These are phyloP conservation scores for Ascochyta lentis DNA, from an alignment of 2,329 filamentous ascomycete genomes.

Conservation along the genomic window DNA sequence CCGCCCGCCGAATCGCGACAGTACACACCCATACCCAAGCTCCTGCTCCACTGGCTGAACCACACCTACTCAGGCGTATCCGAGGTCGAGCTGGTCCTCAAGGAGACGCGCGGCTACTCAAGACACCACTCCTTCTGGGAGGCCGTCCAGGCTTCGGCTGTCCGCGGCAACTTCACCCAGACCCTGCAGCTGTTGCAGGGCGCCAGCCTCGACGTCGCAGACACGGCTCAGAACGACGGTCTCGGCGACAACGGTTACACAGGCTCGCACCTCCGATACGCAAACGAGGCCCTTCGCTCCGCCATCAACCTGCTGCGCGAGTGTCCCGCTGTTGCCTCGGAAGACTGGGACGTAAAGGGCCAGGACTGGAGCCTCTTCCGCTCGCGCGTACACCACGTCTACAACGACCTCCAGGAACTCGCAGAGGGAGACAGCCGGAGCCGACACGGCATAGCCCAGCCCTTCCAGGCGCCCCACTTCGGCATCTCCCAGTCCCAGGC, in stretches of 20 bases:
- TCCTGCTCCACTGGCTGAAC: constrained; percentile 84
- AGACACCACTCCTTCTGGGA: constrained; percentile 85
- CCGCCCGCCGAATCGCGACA: constrained; percentile 30
- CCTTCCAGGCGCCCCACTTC: constrained; percentile 53
- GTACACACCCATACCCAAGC: constrained; percentile 69
- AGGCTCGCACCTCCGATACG: constrained; percentile 77
- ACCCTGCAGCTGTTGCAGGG: constrained; percentile 72
- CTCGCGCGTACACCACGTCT: constrained; percentile 71
- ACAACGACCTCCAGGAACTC: constrained; percentile 76
- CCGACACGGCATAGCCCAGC: constrained; percentile 50
- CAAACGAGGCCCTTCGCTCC: constrained; percentile 73
- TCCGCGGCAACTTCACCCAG: constrained; percentile 75
- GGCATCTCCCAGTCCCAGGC: constrained; percentile 54
- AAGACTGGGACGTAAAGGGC: constrained; percentile 83
- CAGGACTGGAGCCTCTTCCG: constrained; percentile 86
- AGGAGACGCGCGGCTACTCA: constrained; percentile 73
- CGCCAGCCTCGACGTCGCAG: constrained; percentile 80
- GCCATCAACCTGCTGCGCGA: constrained; percentile 73
- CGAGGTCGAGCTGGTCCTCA: constrained; percentile 70
- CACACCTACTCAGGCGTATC: constrained; percentile 73
- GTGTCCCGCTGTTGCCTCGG: constrained; percentile 70
- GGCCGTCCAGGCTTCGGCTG: constrained; percentile 69
- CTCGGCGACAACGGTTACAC: constrained; percentile 72
- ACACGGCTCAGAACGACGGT: constrained; percentile 67
- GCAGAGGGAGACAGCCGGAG: constrained; percentile 73